These are phyloP conservation scores for Lachnellula subtilissima DNA, from an alignment of 2,329 filamentous ascomycete species.

Conservation along the genomic window DNA sequence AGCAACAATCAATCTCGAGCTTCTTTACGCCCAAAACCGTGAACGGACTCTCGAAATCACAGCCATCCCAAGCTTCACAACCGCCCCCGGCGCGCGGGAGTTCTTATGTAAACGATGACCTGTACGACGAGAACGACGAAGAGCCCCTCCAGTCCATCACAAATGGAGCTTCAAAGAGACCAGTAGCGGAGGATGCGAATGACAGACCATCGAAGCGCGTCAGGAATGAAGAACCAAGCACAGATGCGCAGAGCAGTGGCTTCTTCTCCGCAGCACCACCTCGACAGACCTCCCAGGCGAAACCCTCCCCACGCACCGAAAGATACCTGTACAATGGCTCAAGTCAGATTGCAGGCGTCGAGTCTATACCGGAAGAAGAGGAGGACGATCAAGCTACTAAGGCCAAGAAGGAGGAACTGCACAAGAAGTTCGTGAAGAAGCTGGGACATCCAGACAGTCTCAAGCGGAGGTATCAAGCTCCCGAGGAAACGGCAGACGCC, in stretches of 20 bases:
- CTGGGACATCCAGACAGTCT: slow-evolving; percentile 82
- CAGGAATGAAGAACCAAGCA: slow-evolving; percentile 34
- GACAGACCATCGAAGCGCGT: slow-evolving; percentile 42
- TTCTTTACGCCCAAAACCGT: slow-evolving; percentile 67
- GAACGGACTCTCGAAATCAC: slow-evolving; percentile 33
- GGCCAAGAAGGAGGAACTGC: slow-evolving; percentile 64
- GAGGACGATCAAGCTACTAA: slow-evolving; percentile 48
- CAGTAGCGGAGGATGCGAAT: slow-evolving; percentile 44
- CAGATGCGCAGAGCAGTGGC: slow-evolving; percentile 36
- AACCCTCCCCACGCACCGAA: slow-evolving; percentile 41
- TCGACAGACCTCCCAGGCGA: slow-evolving; percentile 22
- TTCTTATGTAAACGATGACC: slow-evolving; percentile 11
- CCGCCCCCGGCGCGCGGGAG: slow-evolving; percentile 23
- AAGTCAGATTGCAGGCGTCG: slow-evolving; percentile 23
- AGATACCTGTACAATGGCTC: slow-evolving; percentile 48
- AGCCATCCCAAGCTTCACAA: slow-evolving; percentile 7
- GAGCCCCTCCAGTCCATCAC: slow-evolving; percentile 13
- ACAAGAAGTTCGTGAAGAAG: slow-evolving; percentile 83
- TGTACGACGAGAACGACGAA: slow-evolving; percentile 29
- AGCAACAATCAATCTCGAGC: slow-evolving; percentile 78
- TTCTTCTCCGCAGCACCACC: slow-evolving; percentile 38
- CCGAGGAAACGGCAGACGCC: slow-evolving; percentile 49
- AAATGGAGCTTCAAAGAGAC: slow-evolving; percentile 41
- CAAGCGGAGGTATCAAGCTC: slow-evolving; percentile 52
- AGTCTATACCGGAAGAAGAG: slow-evolving; percentile 32